Evolutionary conservation across 169 alveolate species (phyloP).

Genomic region (Theileria luwenshuni): DNA sequence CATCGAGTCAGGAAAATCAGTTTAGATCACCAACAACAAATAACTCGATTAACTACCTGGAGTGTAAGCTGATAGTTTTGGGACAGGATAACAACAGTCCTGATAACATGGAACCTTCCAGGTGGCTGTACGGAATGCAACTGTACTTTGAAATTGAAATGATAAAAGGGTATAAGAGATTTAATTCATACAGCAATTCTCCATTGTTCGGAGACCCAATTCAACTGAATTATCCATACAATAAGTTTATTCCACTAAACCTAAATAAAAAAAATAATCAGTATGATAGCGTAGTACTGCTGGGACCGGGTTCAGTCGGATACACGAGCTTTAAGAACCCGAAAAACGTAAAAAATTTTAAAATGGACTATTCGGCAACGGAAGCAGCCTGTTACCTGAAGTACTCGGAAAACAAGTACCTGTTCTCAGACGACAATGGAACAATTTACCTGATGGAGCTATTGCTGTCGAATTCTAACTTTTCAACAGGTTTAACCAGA

Average conservation of each 20-base stretch:
- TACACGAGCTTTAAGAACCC: slow-evolving; percentile 51
- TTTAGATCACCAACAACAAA: slow-evolving; percentile 5
- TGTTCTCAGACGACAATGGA: slow-evolving; percentile 60
- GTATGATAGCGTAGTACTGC: slow-evolving; percentile 44
- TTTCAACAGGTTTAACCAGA: slow-evolving; percentile 20
- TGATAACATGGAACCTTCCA: slow-evolving; percentile 7
- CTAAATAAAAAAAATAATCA: slow-evolving; percentile 15
- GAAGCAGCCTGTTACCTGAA: slow-evolving; percentile 39
- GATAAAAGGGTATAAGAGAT: slow-evolving; percentile 23
- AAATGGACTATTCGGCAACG: slow-evolving; percentile 36
- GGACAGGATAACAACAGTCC: slow-evolving; percentile 6
- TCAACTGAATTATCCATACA: slow-evolving; percentile 17
- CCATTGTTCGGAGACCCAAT: slow-evolving; percentile 64
- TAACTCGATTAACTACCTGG: slow-evolving; percentile 24
- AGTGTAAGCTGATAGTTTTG: slow-evolving; percentile 29
- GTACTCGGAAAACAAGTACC: slow-evolving; percentile 29
- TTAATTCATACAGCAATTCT: slow-evolving; percentile 44
- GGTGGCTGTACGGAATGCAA: slow-evolving; percentile 57
- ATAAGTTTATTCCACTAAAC: slow-evolving; percentile 45
- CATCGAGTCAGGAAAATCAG: slow-evolving; percentile 4
- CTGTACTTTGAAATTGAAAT: slow-evolving; percentile 59
- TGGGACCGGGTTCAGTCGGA: slow-evolving; percentile 57
- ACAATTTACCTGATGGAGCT: slow-evolving; percentile 53
- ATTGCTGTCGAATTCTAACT: slow-evolving; percentile 13
- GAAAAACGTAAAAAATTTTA: slow-evolving; percentile 24